A percentile compares a stretch with the other conserved stretches of the same genome.
These are phyloP conservation scores for Mucor velutinosus DNA, from an alignment of 371 early-diverging fungal species.

Conservation along the genomic window DNA sequence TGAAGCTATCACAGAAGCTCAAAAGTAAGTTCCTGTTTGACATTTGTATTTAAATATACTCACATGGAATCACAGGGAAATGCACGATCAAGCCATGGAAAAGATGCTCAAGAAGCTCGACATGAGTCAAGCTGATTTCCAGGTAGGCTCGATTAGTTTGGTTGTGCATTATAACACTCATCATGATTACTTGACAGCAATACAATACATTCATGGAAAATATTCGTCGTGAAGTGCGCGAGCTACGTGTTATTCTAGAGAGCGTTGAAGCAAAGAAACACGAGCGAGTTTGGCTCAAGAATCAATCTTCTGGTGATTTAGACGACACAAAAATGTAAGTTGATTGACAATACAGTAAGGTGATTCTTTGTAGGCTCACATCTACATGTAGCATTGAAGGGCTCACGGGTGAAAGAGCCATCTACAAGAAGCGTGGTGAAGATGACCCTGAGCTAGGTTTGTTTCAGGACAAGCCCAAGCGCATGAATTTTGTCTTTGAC, in stretches of 20 bases:
- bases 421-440: slow-evolving; percentile 83
- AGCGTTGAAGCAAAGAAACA: slow-evolving; percentile 80
- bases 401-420: slow-evolving; percentile 76
- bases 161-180: neutral
- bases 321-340: slow-evolving; percentile 79
- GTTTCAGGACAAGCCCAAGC: slow-evolving; percentile 78
- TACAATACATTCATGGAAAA: slow-evolving; percentile 64
- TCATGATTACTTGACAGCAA: slow-evolving; percentile 19
- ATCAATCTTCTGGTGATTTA: slow-evolving; percentile 81
- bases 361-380: too few species aligned
- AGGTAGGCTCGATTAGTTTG: slow-evolving; percentile 24
- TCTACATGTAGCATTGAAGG: slow-evolving; percentile 61
- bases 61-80: slow-evolving; percentile 42
- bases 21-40: slow-evolving; percentile 37
- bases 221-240: slow-evolving; percentile 72
- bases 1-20: slow-evolving; percentile 56
- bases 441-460: slow-evolving; percentile 70
- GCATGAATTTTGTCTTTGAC: slow-evolving; percentile 82
- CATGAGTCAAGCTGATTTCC: slow-evolving; percentile 74
- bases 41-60: neutral
- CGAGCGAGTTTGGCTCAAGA: slow-evolving; percentile 84
- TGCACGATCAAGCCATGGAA: slow-evolving; percentile 70
- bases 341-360: too few species aligned
- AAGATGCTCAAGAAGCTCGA: slow-evolving; percentile 65
- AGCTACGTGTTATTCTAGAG: slow-evolving; percentile 77